Evolutionary conservation across 2,329 filamentous ascomycete species (phyloP).

Genomic region (Trichocomaceae sp.): DNA sequence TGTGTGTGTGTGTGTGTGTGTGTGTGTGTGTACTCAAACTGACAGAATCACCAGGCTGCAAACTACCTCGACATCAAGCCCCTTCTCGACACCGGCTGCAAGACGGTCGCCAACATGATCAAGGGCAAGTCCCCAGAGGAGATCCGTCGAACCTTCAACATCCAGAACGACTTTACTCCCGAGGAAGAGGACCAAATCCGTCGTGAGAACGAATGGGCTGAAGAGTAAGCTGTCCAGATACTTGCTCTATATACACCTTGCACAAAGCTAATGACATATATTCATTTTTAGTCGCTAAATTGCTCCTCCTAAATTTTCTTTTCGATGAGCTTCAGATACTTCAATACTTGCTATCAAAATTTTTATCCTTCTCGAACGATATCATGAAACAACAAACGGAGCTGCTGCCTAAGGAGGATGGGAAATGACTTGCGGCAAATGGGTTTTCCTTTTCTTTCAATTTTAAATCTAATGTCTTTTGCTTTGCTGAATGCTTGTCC

Average conservation of each 20-base stretch:
- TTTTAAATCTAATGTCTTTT: background rate
- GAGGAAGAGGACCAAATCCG: conserved; percentile 98
- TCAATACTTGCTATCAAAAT: background rate
- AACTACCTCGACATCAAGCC: conserved; percentile 99
- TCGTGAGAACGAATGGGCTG: conserved; percentile 85
- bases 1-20: too few species aligned
- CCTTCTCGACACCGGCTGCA: conserved; percentile 94
- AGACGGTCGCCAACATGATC: conserved; percentile 99
- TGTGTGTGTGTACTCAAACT: background rate
- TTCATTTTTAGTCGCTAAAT: background rate
- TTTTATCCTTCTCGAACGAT: background rate
- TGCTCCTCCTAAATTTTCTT: background rate
- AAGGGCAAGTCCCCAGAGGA: conserved; percentile 99
- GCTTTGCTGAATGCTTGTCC: background rate
- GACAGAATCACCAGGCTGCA: conserved; percentile 59
- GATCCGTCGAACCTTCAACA: conserved; percentile 99
- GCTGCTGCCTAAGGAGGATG: background rate
- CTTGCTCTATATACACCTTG: too few species aligned
- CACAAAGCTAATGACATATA: background rate
- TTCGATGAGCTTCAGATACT: too few species aligned
- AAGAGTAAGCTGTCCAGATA: conserved; percentile 58
- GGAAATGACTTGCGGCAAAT: background rate
- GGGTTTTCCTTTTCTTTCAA: background rate
- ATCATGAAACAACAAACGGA: background rate
- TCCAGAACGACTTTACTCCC: conserved; percentile 97